Evolutionary conservation across 164 flowering plant species (phyloP).

Genomic region (Vitis cinerea): DNA sequence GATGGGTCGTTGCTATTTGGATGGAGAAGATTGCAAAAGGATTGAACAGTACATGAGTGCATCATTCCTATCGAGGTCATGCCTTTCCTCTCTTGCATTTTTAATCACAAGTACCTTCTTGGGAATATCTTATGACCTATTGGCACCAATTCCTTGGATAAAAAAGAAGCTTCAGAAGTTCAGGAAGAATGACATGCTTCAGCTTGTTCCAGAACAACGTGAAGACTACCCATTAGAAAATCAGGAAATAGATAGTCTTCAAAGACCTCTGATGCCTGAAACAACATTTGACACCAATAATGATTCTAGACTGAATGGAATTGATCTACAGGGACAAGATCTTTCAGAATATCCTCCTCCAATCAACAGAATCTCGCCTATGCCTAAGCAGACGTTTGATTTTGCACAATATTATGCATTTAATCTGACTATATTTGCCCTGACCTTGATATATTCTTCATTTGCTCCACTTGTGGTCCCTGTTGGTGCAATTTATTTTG

Average conservation of each 20-base stretch:
- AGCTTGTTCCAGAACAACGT: conserved; percentile 89
- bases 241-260: conserved; percentile 50
- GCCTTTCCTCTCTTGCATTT: conserved; percentile 94
- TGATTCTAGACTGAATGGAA: conserved; percentile 30
- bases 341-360: conserved; percentile 65
- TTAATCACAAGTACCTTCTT: conserved; percentile 89
- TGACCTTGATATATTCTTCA: conserved; percentile 87
- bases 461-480: conserved; percentile 94
- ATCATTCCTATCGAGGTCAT: conserved; percentile 90
- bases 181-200: conserved; percentile 95
- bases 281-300: conserved; percentile 30
- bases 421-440: conserved; percentile 91
- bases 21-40: conserved; percentile 96
- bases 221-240: conserved; percentile 73
- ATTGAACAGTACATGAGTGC: conserved; percentile 94
- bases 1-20: conserved; percentile 98
- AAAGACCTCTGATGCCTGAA: conserved; percentile 67
- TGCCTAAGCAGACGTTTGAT: conserved; percentile 90
- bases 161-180: conserved; percentile 79
- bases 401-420: conserved; percentile 99
- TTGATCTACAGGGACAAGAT: conserved; percentile 66
- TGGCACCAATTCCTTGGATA: conserved; percentile 99
- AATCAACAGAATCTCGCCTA: conserved; percentile 72
- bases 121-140: conserved; percentile 90
- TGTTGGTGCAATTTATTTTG: conserved; percentile 92